Conservation (phyloP, 2,329 filamentous ascomycete genomes). For the Colletotrichum sp. region DNA sequence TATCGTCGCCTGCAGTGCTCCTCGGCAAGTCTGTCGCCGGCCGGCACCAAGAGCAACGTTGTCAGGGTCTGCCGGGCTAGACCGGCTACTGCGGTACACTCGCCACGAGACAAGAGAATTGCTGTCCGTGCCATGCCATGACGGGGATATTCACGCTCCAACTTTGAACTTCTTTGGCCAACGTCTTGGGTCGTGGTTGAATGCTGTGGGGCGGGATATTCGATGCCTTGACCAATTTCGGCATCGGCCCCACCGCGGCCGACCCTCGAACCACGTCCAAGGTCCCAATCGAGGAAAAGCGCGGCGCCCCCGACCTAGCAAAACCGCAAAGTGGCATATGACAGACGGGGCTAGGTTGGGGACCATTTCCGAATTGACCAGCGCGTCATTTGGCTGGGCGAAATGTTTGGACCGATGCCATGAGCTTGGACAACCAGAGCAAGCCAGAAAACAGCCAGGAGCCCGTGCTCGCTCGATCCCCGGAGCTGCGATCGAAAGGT, state of each 20-base stretch:
- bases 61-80: background rate
- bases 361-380: constrained; percentile 1
- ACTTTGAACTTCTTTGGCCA: background rate
- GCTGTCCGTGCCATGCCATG: background rate
- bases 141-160: background rate
- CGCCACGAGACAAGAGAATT: background rate
- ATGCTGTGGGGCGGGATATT: background rate
- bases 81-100: background rate
- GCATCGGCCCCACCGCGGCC: background rate
- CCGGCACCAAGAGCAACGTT: background rate
- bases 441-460: background rate
- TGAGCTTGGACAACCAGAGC: background rate
- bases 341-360: background rate
- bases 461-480: constrained; percentile 8
- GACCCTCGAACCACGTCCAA: background rate
- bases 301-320: background rate
- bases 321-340: background rate
- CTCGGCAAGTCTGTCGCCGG: background rate
- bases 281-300: background rate
- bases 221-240: background rate
- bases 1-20: background rate
- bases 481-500: constrained; percentile 1
- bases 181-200: background rate
- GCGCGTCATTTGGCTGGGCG: background rate
- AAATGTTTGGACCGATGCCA: background rate